These are phyloP conservation scores for Crassisporium funariophilum DNA, from an alignment of 768 basidiomycete species.

Conservation along the genomic window DNA sequence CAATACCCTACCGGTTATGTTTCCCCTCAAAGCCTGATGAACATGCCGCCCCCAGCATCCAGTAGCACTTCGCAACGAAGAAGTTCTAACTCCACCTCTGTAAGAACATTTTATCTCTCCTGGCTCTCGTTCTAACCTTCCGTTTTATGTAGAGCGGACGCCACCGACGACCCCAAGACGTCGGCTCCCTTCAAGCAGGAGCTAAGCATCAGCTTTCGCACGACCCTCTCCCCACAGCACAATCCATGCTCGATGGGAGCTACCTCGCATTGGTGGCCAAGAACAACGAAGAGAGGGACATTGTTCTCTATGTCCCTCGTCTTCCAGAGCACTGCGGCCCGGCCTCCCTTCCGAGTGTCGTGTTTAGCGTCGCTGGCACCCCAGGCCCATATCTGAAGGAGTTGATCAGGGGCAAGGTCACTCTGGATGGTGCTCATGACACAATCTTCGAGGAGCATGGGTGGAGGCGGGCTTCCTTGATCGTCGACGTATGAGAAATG, in stretches of 20 bases:
- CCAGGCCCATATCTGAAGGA: slow-evolving; percentile 24
- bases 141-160: background rate
- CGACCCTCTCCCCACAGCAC: slow-evolving; percentile 10
- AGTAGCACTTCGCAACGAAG: background rate
- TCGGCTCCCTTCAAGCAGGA: slow-evolving; percentile 6
- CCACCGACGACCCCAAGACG: background rate
- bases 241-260: slow-evolving; percentile 16
- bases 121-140: background rate
- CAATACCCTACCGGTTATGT: background rate
- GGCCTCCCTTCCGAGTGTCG: slow-evolving; percentile 16
- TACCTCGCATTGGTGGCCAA: slow-evolving; percentile 1
- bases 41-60: background rate
- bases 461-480: slow-evolving; percentile 22
- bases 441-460: slow-evolving; percentile 14
- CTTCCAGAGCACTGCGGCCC: slow-evolving; percentile 10
- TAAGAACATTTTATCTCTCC: background rate
- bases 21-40: slow-evolving; percentile 3
- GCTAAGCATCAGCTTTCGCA: slow-evolving; percentile 5
- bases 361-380: slow-evolving; percentile 23
- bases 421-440: slow-evolving; percentile 20
- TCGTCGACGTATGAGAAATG: slow-evolving; percentile 20
- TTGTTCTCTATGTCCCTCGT: slow-evolving; percentile 18
- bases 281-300: background rate
- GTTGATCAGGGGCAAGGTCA: slow-evolving; percentile 9
- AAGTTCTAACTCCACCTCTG: background rate